phyloP scores from a whole-genome alignment of 2,329 filamentous ascomycete genomes.

The Escovopsis sp. region DNA sequence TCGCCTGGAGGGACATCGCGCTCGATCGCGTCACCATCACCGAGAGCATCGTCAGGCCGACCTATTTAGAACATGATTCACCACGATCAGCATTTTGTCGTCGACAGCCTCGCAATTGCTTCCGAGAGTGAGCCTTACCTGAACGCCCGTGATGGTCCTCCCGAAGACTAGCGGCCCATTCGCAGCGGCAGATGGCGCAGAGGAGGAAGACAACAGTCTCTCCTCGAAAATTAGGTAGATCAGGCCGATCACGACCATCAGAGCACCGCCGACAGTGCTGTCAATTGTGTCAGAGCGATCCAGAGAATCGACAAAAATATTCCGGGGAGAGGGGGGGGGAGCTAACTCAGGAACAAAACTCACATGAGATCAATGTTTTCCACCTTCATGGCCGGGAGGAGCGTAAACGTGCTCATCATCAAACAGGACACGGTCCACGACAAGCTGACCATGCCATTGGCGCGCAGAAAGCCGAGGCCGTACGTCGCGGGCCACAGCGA shows the following conservation, averaged over 20 bases:
- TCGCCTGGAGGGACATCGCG: conserved; percentile 70
- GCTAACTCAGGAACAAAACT: too few species aligned
- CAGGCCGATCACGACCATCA: conserved; percentile 65
- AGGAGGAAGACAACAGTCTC: conserved; percentile 26
- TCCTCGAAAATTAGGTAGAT: conserved; percentile 72
- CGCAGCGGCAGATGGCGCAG: conserved; percentile 14
- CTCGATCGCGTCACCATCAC: conserved; percentile 81
- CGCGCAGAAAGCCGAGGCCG: conserved; percentile 54
- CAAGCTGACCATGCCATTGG: conserved; percentile 46
- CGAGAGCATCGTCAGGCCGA: conserved; percentile 65
- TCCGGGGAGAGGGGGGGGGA: neutral
- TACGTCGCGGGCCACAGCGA: conserved; percentile 65
- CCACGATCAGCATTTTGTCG: too few species aligned
- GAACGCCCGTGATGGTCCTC: conserved; percentile 47
- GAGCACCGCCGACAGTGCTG: conserved; percentile 56
- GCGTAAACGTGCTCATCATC: conserved; percentile 79
- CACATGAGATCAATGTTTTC: conserved; percentile 66
- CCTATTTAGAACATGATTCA: conserved; percentile 23
- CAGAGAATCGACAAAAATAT: too few species aligned
- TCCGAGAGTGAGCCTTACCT: too few species aligned
- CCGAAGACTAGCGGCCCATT: conserved; percentile 32
- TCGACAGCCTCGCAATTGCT: too few species aligned
- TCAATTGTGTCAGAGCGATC: conserved; percentile 7
- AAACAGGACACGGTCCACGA: conserved; percentile 66
- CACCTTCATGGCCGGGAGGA: conserved; percentile 72